Conservation (phyloP, 2,329 filamentous ascomycete genomes). For the Verticillium longisporum region DNA sequence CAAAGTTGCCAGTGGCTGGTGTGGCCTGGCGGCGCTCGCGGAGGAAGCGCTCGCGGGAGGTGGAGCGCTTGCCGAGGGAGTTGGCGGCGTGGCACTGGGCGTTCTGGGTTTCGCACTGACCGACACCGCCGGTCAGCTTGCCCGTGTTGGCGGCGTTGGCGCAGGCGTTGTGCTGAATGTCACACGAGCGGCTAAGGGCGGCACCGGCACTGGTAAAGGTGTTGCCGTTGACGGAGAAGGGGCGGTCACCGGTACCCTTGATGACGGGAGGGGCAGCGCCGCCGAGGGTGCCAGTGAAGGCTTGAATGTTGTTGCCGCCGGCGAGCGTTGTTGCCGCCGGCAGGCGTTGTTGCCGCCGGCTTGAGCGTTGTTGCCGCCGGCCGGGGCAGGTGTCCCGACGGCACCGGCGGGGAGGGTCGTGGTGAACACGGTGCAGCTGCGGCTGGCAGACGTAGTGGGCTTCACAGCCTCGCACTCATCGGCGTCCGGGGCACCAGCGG, state of each 20-base stretch:
- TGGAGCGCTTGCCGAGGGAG: slow-evolving; percentile 12
- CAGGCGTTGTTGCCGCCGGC: too few species aligned
- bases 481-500: not conserved
- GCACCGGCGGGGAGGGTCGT: not conserved
- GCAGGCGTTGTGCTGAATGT: slow-evolving; percentile 37
- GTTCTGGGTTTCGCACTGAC: slow-evolving; percentile 5
- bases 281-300: slow-evolving; percentile 36
- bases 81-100: slow-evolving; percentile 3
- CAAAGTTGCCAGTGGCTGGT: slow-evolving; percentile 28
- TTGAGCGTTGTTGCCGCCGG: not conserved
- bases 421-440: not conserved
- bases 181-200: slow-evolving; percentile 54
- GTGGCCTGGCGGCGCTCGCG: not conserved
- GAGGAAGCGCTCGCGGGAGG: slow-evolving; percentile 1
- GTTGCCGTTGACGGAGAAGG: slow-evolving; percentile 49
- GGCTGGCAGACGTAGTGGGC: not conserved
- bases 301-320: slow-evolving; percentile 34
- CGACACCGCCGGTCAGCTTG: not conserved
- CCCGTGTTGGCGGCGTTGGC: not conserved
- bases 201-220: slow-evolving; percentile 49
- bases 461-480: not conserved
- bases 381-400: slow-evolving; percentile 1
- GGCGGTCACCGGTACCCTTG: slow-evolving; percentile 32
- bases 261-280: slow-evolving; percentile 34
- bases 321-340: too few species aligned